These are phyloP conservation scores for Capsella bursapastoris DNA, from an alignment of 345 rosid species.

Conservation along the genomic window DNA sequence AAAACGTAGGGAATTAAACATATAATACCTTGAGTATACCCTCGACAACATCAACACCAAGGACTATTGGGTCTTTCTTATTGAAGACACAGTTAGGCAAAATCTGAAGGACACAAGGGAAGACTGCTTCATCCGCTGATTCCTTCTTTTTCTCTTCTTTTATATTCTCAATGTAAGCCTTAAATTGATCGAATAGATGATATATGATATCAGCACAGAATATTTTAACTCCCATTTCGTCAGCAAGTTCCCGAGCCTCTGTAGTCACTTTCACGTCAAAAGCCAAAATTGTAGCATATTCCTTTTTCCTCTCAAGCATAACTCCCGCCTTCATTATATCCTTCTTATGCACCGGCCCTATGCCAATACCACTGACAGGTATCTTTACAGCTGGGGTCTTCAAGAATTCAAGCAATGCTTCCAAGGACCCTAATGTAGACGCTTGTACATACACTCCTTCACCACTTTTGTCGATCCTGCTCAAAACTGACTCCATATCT, in stretches of 20 bases:
- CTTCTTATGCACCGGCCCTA: slow-evolving; percentile 93
- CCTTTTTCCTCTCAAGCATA: slow-evolving; percentile 95
- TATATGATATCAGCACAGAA: slow-evolving; percentile 96
- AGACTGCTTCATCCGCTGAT: slow-evolving; percentile 92
- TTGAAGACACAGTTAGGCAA: slow-evolving; percentile 80
- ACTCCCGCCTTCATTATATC: slow-evolving; percentile 94
- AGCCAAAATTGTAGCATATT: slow-evolving; percentile 89
- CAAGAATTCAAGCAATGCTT: slow-evolving; percentile 91
- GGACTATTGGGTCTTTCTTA: slow-evolving; percentile 86
- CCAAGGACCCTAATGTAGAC: slow-evolving; percentile 92
- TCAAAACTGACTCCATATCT: slow-evolving; percentile 87
- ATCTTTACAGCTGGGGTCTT: slow-evolving; percentile 85
- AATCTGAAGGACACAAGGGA: slow-evolving; percentile 86
- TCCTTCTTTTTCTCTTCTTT: slow-evolving; percentile 95
- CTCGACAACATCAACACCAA: slow-evolving; percentile 84
- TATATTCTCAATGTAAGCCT: slow-evolving; percentile 76
- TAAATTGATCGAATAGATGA: slow-evolving; percentile 89
- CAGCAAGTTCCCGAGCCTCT: slow-evolving; percentile 89
- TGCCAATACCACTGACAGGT: slow-evolving; percentile 91
- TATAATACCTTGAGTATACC: slow-evolving; percentile 75
- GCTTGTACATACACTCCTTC: slow-evolving; percentile 98
- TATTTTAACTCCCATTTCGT: slow-evolving; percentile 87
- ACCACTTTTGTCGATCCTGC: slow-evolving; percentile 82
- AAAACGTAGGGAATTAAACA: not conserved
- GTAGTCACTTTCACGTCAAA: slow-evolving; percentile 94